phyloP scores from a whole-genome alignment of 2,329 filamentous ascomycete species.

The Claviceps sp. region DNA sequence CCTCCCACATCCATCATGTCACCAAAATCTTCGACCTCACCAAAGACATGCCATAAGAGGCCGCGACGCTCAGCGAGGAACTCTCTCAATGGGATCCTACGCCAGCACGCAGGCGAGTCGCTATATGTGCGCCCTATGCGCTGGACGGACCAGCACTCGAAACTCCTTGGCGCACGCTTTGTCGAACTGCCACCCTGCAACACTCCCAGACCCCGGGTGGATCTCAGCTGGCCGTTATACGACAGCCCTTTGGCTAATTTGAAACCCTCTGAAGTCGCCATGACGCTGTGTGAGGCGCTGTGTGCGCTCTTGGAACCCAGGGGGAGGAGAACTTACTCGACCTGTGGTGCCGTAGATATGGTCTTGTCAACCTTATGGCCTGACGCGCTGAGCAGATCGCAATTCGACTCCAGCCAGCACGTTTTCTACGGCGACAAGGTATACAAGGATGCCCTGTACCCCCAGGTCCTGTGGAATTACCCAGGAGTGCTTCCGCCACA shows the following conservation, averaged over 20 bases:
- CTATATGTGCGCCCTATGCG: constrained; percentile 40
- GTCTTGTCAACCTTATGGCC: constrained; percentile 34
- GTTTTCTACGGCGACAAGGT: constrained; percentile 34
- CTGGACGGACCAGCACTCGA: constrained; percentile 40
- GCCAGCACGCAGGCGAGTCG: constrained; percentile 30
- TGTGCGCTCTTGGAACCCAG: constrained; percentile 26
- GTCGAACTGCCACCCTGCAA: constrained; percentile 26
- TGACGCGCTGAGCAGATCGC: constrained; percentile 15
- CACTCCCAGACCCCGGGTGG: constrained; percentile 24
- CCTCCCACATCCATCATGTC: neutral
- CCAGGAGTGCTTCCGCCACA: constrained; percentile 13
- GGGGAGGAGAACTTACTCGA: constrained; percentile 5
- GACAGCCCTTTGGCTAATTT: constrained; percentile 15
- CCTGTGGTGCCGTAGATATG: constrained; percentile 27
- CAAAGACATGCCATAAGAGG: neutral
- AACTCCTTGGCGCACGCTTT: constrained; percentile 35
- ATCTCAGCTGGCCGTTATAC: constrained; percentile 21
- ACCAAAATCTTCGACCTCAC: neutral
- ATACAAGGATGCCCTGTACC: constrained; percentile 31
- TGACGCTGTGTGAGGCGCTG: constrained; percentile 28
- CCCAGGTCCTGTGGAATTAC: constrained; percentile 36
- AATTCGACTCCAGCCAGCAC: constrained; percentile 27
- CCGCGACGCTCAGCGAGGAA: constrained; percentile 25
- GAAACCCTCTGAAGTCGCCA: constrained; percentile 28
- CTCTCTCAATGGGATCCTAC: constrained; percentile 40